These are phyloP conservation scores for Huntiella savannae DNA, from an alignment of 2,329 filamentous ascomycete genomes.

Conservation along the genomic window DNA sequence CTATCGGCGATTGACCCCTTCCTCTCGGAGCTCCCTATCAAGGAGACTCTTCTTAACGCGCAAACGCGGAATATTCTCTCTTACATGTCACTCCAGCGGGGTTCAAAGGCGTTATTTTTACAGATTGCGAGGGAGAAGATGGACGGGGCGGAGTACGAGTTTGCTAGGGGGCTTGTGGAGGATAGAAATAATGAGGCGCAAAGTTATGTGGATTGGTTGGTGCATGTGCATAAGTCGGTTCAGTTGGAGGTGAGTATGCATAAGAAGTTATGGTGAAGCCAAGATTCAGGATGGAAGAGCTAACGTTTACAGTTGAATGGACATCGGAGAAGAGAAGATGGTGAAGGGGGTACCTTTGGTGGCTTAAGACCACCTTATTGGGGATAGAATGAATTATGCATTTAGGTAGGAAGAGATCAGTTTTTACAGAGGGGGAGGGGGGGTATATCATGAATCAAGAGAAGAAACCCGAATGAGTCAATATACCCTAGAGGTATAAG, in stretches of 20 bases:
- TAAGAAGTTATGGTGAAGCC: no score
- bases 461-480: no score
- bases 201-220: conserved; percentile 96
- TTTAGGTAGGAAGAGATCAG: background rate
- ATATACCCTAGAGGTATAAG: no score
- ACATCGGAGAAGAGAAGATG: conserved; percentile 51
- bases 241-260: conserved; percentile 54
- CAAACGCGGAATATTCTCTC: conserved; percentile 88
- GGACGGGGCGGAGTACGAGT: conserved; percentile 92
- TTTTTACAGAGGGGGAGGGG: no score
- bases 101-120: conserved; percentile 72
- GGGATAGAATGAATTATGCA: conserved; percentile 14
- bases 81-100: conserved; percentile 61
- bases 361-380: conserved; percentile 42
- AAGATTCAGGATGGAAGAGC: background rate
- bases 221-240: conserved; percentile 82
- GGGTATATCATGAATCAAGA: no score
- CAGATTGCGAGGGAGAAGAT: conserved; percentile 84
- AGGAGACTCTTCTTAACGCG: conserved; percentile 83
- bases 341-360: conserved; percentile 34
- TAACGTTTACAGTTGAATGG: conserved; percentile 35
- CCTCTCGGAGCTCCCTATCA: conserved; percentile 56
- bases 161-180: conserved; percentile 76
- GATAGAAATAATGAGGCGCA: conserved; percentile 95
- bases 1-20: conserved; percentile 69